A percentile compares a stretch with the other conserved stretches of the same genome.
These are phyloP conservation scores for Physcomitrellopsis africana DNA, from an alignment of 225 moss, liverwort and hornwort species.

Conservation along the genomic window DNA sequence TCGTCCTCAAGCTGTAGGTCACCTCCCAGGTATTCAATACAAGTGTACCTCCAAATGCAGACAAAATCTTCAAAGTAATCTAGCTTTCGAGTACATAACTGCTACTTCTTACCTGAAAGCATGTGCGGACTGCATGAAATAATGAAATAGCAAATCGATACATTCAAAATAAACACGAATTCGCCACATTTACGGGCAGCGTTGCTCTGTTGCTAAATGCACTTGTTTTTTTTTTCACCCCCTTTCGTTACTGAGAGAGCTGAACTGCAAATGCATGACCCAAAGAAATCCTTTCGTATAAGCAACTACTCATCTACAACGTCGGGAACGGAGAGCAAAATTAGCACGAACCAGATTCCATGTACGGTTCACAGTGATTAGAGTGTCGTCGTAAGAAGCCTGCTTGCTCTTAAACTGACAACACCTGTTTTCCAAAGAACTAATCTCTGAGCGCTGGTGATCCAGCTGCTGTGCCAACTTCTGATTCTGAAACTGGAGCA, in stretches of 20 bases:
- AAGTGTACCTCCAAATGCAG: conserved; percentile 7
- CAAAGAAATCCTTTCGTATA: not conserved
- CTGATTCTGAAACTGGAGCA: conserved; percentile 92
- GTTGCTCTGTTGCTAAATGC: conserved; percentile 2
- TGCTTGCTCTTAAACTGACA: conserved; percentile 82
- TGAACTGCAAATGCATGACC: conserved; percentile 10
- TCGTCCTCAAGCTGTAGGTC: conserved; percentile 85
- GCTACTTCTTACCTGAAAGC: conserved; percentile 14
- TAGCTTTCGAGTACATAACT: not conserved
- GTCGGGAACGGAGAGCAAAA: not conserved
- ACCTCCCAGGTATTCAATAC: conserved; percentile 33
- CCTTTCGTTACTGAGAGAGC: conserved; percentile 5
- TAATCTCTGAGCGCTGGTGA: conserved; percentile 86
- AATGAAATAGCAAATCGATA: not conserved
- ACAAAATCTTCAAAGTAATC: not conserved
- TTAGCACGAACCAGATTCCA: conserved; percentile 73
- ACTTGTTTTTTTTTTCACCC: not conserved
- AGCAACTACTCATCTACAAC: not conserved
- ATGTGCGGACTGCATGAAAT: conserved; percentile 17
- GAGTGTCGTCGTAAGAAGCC: conserved; percentile 86
- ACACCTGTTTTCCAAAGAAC: conserved; percentile 72
- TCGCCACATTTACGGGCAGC: conserved; percentile 3
- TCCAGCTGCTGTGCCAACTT: conserved; percentile 94
- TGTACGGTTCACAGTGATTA: conserved; percentile 77
- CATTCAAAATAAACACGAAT: not conserved